These are phyloP conservation scores for Parietaria judaica DNA, from an alignment of 306 rosid genomes.

Conservation along the genomic window DNA sequence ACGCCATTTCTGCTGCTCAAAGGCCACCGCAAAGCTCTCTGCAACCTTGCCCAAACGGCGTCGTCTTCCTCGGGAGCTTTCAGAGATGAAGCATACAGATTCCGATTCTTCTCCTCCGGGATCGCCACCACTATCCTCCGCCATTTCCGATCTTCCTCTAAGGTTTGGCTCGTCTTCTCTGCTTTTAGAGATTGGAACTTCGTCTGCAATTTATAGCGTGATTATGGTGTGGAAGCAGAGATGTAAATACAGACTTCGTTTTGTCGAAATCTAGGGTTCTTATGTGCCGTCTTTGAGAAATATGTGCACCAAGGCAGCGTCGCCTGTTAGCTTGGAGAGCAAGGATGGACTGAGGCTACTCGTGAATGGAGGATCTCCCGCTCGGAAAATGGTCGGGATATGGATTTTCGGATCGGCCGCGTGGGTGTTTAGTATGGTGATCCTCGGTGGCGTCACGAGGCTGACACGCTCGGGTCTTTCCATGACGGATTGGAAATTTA, in stretches of 20 bases:
- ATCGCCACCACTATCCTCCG: constrained; percentile 13
- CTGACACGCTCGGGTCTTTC: constrained; percentile 92
- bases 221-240: too few relatives aligned
- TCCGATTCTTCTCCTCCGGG: constrained; percentile 4
- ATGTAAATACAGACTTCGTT: background rate
- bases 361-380: constrained; percentile 61
- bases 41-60: constrained; percentile 9
- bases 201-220: too few relatives aligned
- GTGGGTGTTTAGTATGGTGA: constrained; percentile 91
- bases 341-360: constrained; percentile 61
- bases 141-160: constrained; percentile 5
- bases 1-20: constrained; percentile 16
- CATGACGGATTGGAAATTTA: constrained; percentile 89
- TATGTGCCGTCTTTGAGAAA: constrained; percentile 29
- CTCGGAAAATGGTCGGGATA: constrained; percentile 64
- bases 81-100: background rate
- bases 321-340: constrained; percentile 26
- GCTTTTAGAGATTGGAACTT: background rate
- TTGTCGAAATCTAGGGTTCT: constrained; percentile 30
- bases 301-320: constrained; percentile 37
- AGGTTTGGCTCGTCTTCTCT: constrained; percentile 1
- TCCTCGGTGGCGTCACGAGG: constrained; percentile 82
- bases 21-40: constrained; percentile 14
- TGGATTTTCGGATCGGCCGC: constrained; percentile 92
- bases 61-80: background rate